Evolutionary conservation across 2,329 filamentous ascomycete genomes (phyloP).

Genomic region (Pseudocercospora fijiensis): DNA sequence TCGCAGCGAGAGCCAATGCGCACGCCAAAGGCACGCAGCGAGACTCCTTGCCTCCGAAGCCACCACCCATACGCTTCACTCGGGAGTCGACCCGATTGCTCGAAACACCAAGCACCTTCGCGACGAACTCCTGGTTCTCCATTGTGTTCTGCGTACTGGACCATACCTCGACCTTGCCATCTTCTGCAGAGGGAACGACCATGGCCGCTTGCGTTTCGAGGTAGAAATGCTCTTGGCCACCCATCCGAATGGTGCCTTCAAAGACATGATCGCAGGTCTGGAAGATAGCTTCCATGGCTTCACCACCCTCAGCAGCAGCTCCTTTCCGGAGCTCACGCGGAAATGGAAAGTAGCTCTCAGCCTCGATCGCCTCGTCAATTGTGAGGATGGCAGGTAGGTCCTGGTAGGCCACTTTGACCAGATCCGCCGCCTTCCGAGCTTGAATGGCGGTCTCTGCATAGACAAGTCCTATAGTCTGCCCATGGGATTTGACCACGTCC

Average conservation of each 20-base stretch:
- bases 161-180: constrained; percentile 93
- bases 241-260: constrained; percentile 79
- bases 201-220: constrained; percentile 87
- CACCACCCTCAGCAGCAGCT: constrained; percentile 38
- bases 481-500: background rate
- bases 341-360: constrained; percentile 83
- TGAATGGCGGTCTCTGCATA: background rate
- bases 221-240: constrained; percentile 97
- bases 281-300: constrained; percentile 72
- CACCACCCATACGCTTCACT: constrained; percentile 89
- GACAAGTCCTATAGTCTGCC: background rate
- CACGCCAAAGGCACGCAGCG: constrained; percentile 80
- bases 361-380: constrained; percentile 91
- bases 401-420: constrained; percentile 83
- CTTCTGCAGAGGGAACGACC: constrained; percentile 82
- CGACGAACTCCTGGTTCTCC: constrained; percentile 84
- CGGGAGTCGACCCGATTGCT: constrained; percentile 86
- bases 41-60: constrained; percentile 94
- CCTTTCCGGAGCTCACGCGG: constrained; percentile 74
- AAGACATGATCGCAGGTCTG: constrained; percentile 78
- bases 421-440: background rate
- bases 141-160: constrained; percentile 90
- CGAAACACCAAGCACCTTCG: constrained; percentile 78
- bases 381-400: constrained; percentile 85
- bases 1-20: constrained; percentile 80